Base-by-base conservation (phyloP, 1,284 basidiomycete genomes). In the Heliocybe sulcata region DNA sequence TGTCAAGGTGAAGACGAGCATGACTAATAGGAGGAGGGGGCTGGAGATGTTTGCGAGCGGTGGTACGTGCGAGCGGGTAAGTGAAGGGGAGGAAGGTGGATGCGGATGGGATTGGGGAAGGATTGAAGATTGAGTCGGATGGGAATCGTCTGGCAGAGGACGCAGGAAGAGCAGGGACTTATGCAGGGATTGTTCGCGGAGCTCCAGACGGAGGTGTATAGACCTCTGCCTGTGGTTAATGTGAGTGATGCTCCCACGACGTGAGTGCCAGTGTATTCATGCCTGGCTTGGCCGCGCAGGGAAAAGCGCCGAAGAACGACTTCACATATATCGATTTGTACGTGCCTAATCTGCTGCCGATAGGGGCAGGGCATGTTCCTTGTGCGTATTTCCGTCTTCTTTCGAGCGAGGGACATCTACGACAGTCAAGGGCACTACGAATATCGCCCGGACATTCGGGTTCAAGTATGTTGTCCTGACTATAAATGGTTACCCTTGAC, bases 271-370 rank as follows among this genome's bases (percentile, higher is more conserved):
- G n/a, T n/a, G n/a, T n/a, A n/a, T n/a, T n/a, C n/a, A n/a, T n/a
- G n/a, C n/a, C 54, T 14, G 33, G 55, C 54, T 55, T 16, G 8
- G 6, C 19, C 60, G 55, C 54, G 20, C 62, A 98, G 90, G 96
- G 97, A 20, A 84, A 83, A 66, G 83, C 99, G 35, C 94, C 94
- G 3, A 95, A 90, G 70, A 99, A 99, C 64, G 83, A 88, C 58
- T 99, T 97, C 67, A 96, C 96, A 19, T 98, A 98, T 67, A 91
- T 99, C 59, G 96, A 99, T 72, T 73, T 99, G 26, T 99, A 97
- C 68, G 91, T 92, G 3, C 90, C 93, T 23, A 87, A 90, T 1
- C 99, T 99, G 96, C 78, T 99, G 22, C 97, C 97, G 0, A 73
- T 72, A 53, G 96, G 96, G 12, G 93, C 84, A 2, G 87, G 78